A percentile compares a stretch with the other conserved stretches of the same genome.
Evolutionary conservation across 768 basidiomycete genomes (phyloP).

Genomic region (Hemileccinum rubropunctum): DNA sequence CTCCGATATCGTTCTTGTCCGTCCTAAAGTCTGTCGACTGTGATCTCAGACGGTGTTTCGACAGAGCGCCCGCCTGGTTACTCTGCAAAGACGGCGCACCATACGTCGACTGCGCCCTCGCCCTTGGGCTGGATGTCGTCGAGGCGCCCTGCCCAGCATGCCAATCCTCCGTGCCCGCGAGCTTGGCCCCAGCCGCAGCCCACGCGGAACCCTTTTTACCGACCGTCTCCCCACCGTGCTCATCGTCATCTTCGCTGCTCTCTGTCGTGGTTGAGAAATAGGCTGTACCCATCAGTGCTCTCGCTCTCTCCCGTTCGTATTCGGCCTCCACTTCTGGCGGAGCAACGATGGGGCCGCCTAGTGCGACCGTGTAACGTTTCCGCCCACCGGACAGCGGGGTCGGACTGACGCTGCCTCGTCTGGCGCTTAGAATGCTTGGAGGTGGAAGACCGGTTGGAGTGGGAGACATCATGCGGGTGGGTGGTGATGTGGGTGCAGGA

Average conservation of each 20-base stretch:
- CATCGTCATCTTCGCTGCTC: conserved; percentile 36
- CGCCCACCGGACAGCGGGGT: conserved; percentile 55
- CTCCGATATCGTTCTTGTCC: conserved; percentile 15
- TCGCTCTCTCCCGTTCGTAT: conserved; percentile 27
- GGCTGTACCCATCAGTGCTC: conserved; percentile 37
- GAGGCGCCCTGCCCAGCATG: conserved; percentile 9
- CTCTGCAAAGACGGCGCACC: conserved; percentile 33
- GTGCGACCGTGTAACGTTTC: conserved; percentile 84
- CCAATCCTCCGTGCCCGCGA: conserved; percentile 26
- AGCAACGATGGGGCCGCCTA: conserved; percentile 67
- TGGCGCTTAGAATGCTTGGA: conserved; percentile 37
- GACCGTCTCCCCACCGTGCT: conserved; percentile 45
- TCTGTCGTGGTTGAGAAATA: conserved; percentile 42
- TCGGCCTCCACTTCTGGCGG: conserved; percentile 29
- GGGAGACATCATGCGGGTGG: conserved; percentile 22
- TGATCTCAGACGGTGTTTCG: conserved; percentile 35
- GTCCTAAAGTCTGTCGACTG: conserved; percentile 36
- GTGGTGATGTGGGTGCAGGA: conserved; percentile 21
- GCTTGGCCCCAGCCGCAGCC: conserved; percentile 33
- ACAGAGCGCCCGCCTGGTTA: conserved; percentile 21
- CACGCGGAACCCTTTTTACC: conserved; percentile 46
- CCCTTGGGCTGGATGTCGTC: conserved; percentile 26
- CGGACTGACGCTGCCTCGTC: conserved; percentile 59
- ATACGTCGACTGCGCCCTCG: conserved; percentile 62
- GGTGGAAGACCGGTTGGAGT: conserved; percentile 38